phyloP scores from a whole-genome alignment of 768 basidiomycete genomes.

The Fomitopsis serialis region DNA sequence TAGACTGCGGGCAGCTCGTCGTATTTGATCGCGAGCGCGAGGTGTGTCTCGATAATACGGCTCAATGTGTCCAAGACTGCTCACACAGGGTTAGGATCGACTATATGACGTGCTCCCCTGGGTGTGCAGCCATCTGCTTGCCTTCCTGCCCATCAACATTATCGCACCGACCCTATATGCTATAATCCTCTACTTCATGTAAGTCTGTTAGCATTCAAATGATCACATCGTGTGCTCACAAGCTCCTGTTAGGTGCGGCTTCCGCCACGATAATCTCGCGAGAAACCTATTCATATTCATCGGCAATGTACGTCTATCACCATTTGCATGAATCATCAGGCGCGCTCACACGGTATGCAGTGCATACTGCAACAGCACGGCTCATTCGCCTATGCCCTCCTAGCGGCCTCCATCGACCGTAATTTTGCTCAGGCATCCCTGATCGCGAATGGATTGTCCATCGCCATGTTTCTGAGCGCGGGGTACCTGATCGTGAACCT shows the following conservation, averaged over 20 bases:
- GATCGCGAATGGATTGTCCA: constrained; percentile 22
- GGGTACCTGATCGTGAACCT: background rate
- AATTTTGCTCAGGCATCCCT: constrained; percentile 28
- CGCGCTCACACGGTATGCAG: background rate
- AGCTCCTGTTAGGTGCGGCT: constrained; percentile 3
- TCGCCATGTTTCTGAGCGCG: background rate
- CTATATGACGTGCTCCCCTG: constrained; percentile 29
- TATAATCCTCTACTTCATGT: constrained; percentile 12
- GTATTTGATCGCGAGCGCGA: constrained; percentile 42
- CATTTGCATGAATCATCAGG: no score
- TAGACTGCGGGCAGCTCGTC: constrained; percentile 32
- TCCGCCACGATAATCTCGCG: constrained; percentile 30
- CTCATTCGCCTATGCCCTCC: no score
- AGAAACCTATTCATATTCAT: constrained; percentile 29
- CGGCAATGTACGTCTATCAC: constrained; percentile 23
- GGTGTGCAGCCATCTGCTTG: constrained; percentile 31
- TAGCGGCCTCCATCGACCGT: background rate
- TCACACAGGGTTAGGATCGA: constrained; percentile 18
- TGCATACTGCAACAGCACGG: no score
- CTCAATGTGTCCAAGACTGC: no score
- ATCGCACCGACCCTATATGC: constrained; percentile 21
- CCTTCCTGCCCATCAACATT: constrained; percentile 33
- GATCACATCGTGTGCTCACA: constrained; percentile 2
- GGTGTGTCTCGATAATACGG: no score
- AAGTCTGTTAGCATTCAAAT: constrained; percentile 3